These are phyloP conservation scores for Melampsora larici-populina DNA, from an alignment of 1,284 basidiomycete species.

Conservation along the genomic window DNA sequence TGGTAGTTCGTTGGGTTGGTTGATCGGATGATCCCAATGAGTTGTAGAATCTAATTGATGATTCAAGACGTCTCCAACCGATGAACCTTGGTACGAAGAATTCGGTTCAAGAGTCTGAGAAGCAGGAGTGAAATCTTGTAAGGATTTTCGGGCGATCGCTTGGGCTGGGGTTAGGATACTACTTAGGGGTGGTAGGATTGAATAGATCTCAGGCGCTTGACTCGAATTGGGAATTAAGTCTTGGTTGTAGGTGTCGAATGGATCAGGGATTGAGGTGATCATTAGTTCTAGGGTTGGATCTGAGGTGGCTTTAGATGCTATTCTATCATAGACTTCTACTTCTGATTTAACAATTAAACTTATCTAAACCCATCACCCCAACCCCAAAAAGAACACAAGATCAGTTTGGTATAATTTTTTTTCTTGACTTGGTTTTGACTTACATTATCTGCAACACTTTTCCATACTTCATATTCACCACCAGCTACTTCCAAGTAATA, in stretches of 20 bases:
- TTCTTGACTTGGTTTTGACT: too few relatives aligned
- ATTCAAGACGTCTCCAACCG: neutral
- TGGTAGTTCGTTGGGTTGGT: neutral
- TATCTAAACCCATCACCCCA: too few relatives aligned
- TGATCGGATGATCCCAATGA: neutral
- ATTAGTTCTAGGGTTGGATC: slow-evolving; percentile 56
- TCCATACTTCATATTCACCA: slow-evolving; percentile 47
- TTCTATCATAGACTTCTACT: slow-evolving; percentile 51
- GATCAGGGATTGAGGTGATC: slow-evolving; percentile 54
- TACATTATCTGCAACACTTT: slow-evolving; percentile 47
- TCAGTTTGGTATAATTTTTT: too few relatives aligned
- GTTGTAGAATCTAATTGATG: neutral
- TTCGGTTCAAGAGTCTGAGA: neutral
- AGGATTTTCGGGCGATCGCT: neutral
- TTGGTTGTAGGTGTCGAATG: slow-evolving; percentile 53
- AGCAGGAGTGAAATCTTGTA: neutral
- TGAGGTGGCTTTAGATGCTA: slow-evolving; percentile 53
- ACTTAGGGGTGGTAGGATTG: slow-evolving; percentile 32
- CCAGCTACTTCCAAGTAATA: slow-evolving; percentile 48
- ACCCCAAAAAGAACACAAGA: too few relatives aligned
- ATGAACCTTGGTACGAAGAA: neutral
- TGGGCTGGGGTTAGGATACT: slow-evolving; percentile 6
- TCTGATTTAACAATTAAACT: slow-evolving; percentile 47
- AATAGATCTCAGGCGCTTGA: slow-evolving; percentile 35
- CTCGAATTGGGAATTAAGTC: neutral